Percentiles rank a stretch among this genome's conserved stretches.
Conservation (phyloP, 805 yeast genomes). For the Saturnispora saitoi region DNA sequence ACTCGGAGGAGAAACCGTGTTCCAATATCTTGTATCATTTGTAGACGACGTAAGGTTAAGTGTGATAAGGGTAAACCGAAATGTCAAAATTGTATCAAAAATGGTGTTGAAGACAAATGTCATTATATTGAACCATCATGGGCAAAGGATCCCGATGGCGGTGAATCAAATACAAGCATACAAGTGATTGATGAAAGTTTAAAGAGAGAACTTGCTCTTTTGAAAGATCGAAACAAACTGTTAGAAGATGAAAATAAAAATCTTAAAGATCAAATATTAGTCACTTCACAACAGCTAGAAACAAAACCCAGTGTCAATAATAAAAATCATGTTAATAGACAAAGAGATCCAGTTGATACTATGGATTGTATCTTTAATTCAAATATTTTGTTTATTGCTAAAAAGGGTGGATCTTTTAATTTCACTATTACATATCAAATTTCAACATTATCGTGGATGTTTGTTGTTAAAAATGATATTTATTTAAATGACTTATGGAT, state of each 20-base stretch:
- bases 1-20: slow-evolving; percentile 32
- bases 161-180: slow-evolving; percentile 23
- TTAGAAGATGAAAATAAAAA: slow-evolving; percentile 22
- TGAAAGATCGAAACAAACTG: slow-evolving; percentile 15
- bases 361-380: slow-evolving; percentile 29
- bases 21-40: slow-evolving; percentile 33
- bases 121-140: slow-evolving; percentile 52
- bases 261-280: slow-evolving; percentile 18
- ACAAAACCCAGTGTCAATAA: neutral
- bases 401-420: slow-evolving; percentile 27
- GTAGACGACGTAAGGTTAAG: slow-evolving; percentile 33
- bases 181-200: slow-evolving; percentile 3
- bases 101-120: slow-evolving; percentile 50
- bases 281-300: neutral
- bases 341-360: slow-evolving; percentile 21
- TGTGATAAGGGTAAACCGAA: slow-evolving; percentile 43
- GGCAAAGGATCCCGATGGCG: slow-evolving; percentile 39
- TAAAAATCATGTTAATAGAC: slow-evolving; percentile 5
- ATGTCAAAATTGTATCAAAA: slow-evolving; percentile 47
- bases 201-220: neutral
- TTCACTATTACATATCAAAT: slow-evolving; percentile 32
- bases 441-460: slow-evolving; percentile 49
- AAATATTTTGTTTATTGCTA: slow-evolving; percentile 30
- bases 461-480: slow-evolving; percentile 51
- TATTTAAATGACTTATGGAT: slow-evolving; percentile 46